Evolutionary conservation across 345 rosid species (phyloP), one percentile per base, ranked within the genome.

Genomic region (Arabis hirsuta): DNA sequence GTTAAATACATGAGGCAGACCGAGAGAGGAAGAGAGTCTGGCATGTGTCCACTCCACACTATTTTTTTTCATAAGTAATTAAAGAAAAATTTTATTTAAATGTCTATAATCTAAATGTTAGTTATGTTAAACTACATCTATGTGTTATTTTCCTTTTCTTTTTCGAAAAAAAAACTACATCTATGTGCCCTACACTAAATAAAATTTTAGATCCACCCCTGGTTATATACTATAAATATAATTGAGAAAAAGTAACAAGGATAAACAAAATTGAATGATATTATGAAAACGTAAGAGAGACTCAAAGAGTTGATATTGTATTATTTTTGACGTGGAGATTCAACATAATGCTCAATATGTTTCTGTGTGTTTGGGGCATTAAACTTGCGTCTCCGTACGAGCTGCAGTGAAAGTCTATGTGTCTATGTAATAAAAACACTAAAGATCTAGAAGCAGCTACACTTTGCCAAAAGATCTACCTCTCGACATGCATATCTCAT

Each of bases 401-500:
- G 44, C 53, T 24, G 71, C 59, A 56, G 54, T 29, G 61, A 12
- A 66, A 73, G 78, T 66, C 72, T 52, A n/a, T n/a, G 68, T 29
- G 53, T 71, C 75, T 66, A 66, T n/a, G 72, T 55, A 43, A 55
- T 52, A 12, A 50, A 22, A 27, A 27, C 29, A 27, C 29, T 27
- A 27, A 66, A 38, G 39, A 66, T 57, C 47, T 58, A 50, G 66
- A 58, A 29, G 67, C 45, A 66, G 58, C 72, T 73, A 73, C 9
- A 29, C n/a, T 45, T 73, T 47, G 53, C 55, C 78, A 73, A 57
- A 73, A 73, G 72, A 73, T 73, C 12, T 73, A 38, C 69, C 39
- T 57, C 77, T 73, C 77, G 58, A 73, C 59, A 65, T 73, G 53
- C 45, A 50, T 47, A 73, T 65, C 72, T 5, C 45, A 12, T 47